Evolutionary conservation across 768 basidiomycete genomes (phyloP), one percentile per base, ranked within the genome.

Genomic region (Tubosaeta sp.): DNA sequence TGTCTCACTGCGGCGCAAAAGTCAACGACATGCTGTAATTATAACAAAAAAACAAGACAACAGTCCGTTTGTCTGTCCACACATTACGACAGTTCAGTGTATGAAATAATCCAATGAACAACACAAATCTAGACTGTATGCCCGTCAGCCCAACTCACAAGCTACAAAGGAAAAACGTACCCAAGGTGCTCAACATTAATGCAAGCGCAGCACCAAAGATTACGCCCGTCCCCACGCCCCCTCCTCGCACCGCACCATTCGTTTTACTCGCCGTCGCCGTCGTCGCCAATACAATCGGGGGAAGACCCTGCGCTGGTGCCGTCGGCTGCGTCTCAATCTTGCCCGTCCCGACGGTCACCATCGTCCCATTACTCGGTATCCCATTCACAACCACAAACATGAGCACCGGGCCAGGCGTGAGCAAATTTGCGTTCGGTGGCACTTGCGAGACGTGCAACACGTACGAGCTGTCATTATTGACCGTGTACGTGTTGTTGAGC

Each of bases 401-500:
- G 57, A 94, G 74, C 1, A 81, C 88, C 8, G 95, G 94, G 6
- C 95, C 95, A 5, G 95, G 95, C 61, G 88, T 85, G 74, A 97
- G 80, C 61, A 97, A 60, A 65, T 90, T 87, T 10, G 94, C 74
- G 70, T 89, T 92, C 0, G 91, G 88, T 0, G 91, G 91, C 8
- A 83, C 76, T 65, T 95, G 94, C 1, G 86, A 72, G 42, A 91
- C 87, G 67, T 95, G 86, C 3, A 97, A 72, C 9, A 78, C 80
- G 58, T 91, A 84, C 16, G 85, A 82, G 17, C 88, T 86, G 56
- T 93, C 83, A n/a, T 63, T 67, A 65, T 89, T 82, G 51, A 92
- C 87, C 0, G 83, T 87, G 73, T 85, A 95, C 0, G 93, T 88
- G 62, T 80, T 87, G 68, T 94, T 86, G 49, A 97, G 81, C 71